Evolutionary conservation across 1,284 basidiomycete species (phyloP), one percentile per base, ranked within the genome.

Genomic region (Leccinum subrobustum): DNA sequence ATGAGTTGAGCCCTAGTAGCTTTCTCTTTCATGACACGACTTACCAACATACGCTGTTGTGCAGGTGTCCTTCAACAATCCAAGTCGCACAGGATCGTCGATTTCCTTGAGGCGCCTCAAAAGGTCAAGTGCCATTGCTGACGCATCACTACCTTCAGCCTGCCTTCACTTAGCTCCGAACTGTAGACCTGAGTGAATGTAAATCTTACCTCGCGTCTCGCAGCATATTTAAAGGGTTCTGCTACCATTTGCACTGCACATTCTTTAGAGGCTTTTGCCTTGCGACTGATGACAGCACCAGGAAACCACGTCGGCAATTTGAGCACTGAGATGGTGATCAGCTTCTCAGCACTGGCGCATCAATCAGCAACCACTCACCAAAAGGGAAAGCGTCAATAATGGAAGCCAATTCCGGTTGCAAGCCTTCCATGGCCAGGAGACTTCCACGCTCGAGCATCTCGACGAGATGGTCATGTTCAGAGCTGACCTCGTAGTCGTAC

Each of bases 271-370:
- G 55, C 16, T 3, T 2, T 31, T 3, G 70, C 70, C 31, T 61
- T 65, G 44, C 59, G 63, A 47, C 8, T 56, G 12, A 70, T 52
- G 29, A 31, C 29, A 6, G 56, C 55, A 9, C 68, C 69, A 2
- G 70, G 70, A n/a, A 71, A 62, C 67, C 69, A 71, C 2, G 60
- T 60, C n/a, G 70, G 70, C 16, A 70, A 47, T n/a, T 42, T 57
- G n/a, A 71, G 63, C 14, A 71, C 69, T 72, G 8, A 31, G n/a
- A 42, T 6, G 3, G 4, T 6, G 14, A 29, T 61, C 14, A 62
- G 9, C 18, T 27, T 12, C 23, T 5, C 29, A 11, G 2, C 3
- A 12, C 14, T 11, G 9, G 2, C 14, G 2, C 2, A 44, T 53
- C 6, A 31, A 37, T 47, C 6, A 1, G 3, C 1, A 31, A 37